Evolutionary conservation across 352 stramenopile genomes (phyloP).

Genomic region (Paralagenidium karlingii): DNA sequence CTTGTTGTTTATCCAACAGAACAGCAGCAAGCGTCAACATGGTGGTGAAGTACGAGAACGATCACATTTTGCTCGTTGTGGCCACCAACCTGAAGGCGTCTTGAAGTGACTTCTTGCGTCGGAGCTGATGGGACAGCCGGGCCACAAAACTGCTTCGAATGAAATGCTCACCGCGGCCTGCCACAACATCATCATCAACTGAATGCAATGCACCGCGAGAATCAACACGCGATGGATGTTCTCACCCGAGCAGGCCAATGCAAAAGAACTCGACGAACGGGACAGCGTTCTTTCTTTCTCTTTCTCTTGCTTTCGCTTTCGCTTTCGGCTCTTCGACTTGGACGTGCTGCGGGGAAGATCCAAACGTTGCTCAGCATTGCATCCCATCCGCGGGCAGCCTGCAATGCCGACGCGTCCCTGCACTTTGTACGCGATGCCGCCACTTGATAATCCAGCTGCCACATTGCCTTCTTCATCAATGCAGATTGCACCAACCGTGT

Average conservation of each 20-base stretch:
- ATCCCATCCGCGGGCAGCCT: slow-evolving; percentile 49
- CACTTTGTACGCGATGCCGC: slow-evolving; percentile 49
- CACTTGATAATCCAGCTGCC: slow-evolving; percentile 46
- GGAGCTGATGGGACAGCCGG: slow-evolving; percentile 17
- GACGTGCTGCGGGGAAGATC: neutral
- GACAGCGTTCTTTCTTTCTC: neutral
- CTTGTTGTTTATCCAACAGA: too few relatives aligned
- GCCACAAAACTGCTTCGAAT: slow-evolving; percentile 26
- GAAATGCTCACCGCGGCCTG: slow-evolving; percentile 60
- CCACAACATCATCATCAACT: too few relatives aligned
- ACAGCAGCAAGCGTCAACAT: too few relatives aligned
- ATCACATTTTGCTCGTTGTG: too few relatives aligned
- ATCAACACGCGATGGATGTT: too few relatives aligned
- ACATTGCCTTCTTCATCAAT: slow-evolving; percentile 38
- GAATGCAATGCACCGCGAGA: too few relatives aligned
- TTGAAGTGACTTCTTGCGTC: too few relatives aligned
- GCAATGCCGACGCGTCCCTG: slow-evolving; percentile 50
- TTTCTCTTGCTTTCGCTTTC: neutral
- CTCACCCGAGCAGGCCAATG: slow-evolving; percentile 41
- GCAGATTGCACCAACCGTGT: slow-evolving; percentile 53
- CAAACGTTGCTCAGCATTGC: slow-evolving; percentile 21
- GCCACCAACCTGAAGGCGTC: too few relatives aligned
- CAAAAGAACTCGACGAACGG: slow-evolving; percentile 21
- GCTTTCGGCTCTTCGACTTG: neutral
- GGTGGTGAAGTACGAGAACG: too few relatives aligned